Conservation (phyloP, 768 basidiomycete genomes). For the Panus rudis region DNA sequence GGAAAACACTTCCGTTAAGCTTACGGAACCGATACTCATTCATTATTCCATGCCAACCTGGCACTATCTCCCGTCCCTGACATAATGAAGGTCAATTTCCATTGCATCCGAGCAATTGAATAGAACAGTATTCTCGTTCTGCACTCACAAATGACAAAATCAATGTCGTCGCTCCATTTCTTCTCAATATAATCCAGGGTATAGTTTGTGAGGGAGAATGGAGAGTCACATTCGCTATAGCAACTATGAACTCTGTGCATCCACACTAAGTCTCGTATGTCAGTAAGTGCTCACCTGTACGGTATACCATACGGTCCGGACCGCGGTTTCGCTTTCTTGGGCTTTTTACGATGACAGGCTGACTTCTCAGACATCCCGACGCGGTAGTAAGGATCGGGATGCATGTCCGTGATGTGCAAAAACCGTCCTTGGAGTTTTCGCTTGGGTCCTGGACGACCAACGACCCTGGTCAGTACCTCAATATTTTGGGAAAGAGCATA, state of each 20-base stretch:
- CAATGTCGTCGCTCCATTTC: slow-evolving; percentile 77
- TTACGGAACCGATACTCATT: not conserved
- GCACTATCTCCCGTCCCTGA: slow-evolving; percentile 77
- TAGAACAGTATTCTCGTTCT: not conserved
- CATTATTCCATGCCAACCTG: slow-evolving; percentile 32
- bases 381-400: slow-evolving; percentile 68
- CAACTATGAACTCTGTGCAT: not conserved
- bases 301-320: slow-evolving; percentile 64
- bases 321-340: slow-evolving; percentile 43
- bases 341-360: slow-evolving; percentile 60
- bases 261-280: not conserved
- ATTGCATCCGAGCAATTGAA: not conserved
- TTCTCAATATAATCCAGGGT: slow-evolving; percentile 76
- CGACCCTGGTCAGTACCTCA: not conserved
- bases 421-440: slow-evolving; percentile 64
- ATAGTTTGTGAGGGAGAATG: slow-evolving; percentile 67
- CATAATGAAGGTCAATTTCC: not conserved
- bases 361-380: slow-evolving; percentile 44
- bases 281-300: slow-evolving; percentile 43
- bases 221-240: slow-evolving; percentile 73
- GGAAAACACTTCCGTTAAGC: slow-evolving; percentile 4
- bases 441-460: slow-evolving; percentile 12
- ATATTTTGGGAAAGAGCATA: not conserved
- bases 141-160: slow-evolving; percentile 79
- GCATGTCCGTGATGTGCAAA: slow-evolving; percentile 79